phyloP scores from a whole-genome alignment of 768 basidiomycete genomes.

The Suillus bovinus region DNA sequence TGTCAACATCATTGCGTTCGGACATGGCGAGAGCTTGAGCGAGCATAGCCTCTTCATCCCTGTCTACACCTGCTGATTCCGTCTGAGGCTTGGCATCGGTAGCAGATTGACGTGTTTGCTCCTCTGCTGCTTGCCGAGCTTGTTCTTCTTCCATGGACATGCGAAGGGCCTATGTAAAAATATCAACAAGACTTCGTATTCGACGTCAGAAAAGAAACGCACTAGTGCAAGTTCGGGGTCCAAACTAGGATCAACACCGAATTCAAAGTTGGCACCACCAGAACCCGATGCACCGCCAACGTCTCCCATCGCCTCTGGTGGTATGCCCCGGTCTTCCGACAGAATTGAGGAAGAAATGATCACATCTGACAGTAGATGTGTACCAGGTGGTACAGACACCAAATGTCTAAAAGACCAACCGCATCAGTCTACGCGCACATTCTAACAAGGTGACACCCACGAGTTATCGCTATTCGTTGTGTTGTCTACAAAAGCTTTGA shows the following conservation, averaged over 20 bases:
- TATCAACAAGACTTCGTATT: slow-evolving; percentile 2
- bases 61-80: slow-evolving; percentile 49
- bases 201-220: slow-evolving; percentile 21
- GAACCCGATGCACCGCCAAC: slow-evolving; percentile 49
- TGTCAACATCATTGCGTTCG: slow-evolving; percentile 52
- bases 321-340: slow-evolving; percentile 76
- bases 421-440: slow-evolving; percentile 4
- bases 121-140: slow-evolving; percentile 63
- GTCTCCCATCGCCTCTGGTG: slow-evolving; percentile 55
- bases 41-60: slow-evolving; percentile 79
- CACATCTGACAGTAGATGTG: slow-evolving; percentile 80
- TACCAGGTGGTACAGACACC: slow-evolving; percentile 73
- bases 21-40: slow-evolving; percentile 79
- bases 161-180: slow-evolving; percentile 70
- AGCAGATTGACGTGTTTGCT: slow-evolving; percentile 34
- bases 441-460: slow-evolving; percentile 44
- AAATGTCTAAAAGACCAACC: slow-evolving; percentile 60
- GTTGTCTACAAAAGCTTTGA: slow-evolving; percentile 82
- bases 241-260: slow-evolving; percentile 91
- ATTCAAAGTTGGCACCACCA: slow-evolving; percentile 66
- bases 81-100: slow-evolving; percentile 24
- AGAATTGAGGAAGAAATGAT: slow-evolving; percentile 82
- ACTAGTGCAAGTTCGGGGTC: slow-evolving; percentile 99
- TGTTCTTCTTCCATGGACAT: slow-evolving; percentile 97
- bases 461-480: slow-evolving; percentile 83